These are phyloP conservation scores for Aspergillus unguis DNA, from an alignment of 2,329 filamentous ascomycete species.

Conservation along the genomic window DNA sequence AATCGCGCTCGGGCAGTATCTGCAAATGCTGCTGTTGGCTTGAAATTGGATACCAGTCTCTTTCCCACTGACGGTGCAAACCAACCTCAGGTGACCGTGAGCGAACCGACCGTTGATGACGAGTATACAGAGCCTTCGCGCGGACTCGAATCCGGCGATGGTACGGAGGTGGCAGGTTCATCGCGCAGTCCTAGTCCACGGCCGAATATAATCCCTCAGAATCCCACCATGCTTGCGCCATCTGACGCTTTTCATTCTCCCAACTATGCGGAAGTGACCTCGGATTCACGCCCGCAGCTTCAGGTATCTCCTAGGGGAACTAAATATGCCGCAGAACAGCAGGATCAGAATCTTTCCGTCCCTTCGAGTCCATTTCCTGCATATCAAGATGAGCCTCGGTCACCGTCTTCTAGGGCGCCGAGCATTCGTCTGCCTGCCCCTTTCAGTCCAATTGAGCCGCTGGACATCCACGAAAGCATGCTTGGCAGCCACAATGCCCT, in stretches of 20 bases:
- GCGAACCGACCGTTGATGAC: constrained; percentile 34
- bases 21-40: constrained; percentile 53
- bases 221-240: constrained; percentile 44
- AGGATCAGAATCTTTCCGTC: constrained; percentile 24
- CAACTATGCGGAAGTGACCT: constrained; percentile 31
- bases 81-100: constrained; percentile 38
- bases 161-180: constrained; percentile 21
- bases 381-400: constrained; percentile 58
- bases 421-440: constrained; percentile 55
- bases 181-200: constrained; percentile 31
- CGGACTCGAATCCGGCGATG: constrained; percentile 20
- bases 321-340: constrained; percentile 12
- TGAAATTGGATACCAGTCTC: constrained; percentile 44
- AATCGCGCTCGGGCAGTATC: constrained; percentile 55
- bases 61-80: constrained; percentile 20
- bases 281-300: constrained; percentile 23
- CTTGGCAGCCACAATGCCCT: constrained; percentile 9
- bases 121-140: constrained; percentile 11
- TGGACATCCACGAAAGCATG: constrained; percentile 31
- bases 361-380: constrained; percentile 64
- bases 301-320: constrained; percentile 31
- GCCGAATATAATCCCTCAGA: constrained; percentile 26
- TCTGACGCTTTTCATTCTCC: constrained; percentile 39
- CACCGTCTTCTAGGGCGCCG: constrained; percentile 47
- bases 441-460: constrained; percentile 38